These are phyloP conservation scores for Paraphaeosphaeria minitans DNA, from an alignment of 2,329 filamentous ascomycete genomes.

Conservation along the genomic window DNA sequence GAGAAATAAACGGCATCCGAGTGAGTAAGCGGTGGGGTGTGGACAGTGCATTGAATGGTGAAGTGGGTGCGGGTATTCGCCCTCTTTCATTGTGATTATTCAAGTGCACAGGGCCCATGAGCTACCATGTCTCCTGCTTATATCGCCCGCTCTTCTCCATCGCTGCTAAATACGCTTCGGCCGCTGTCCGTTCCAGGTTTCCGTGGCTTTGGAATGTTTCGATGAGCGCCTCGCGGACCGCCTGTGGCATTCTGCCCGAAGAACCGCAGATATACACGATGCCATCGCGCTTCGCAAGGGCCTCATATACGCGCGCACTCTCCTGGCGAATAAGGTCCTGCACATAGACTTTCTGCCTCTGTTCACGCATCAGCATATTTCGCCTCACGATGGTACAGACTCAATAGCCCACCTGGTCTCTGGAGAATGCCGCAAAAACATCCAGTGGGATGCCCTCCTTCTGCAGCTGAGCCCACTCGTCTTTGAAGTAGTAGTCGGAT, in stretches of 20 bases:
- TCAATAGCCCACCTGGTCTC: conserved; percentile 61
- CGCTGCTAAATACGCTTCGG: conserved; percentile 59
- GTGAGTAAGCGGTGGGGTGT: neutral
- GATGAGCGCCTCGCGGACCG: conserved; percentile 69
- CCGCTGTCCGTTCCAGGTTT: conserved; percentile 51
- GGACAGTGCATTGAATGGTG: too few species aligned
- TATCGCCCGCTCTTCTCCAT: conserved; percentile 69
- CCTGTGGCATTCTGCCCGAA: conserved; percentile 73
- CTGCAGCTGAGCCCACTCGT: conserved; percentile 69
- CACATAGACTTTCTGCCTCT: conserved; percentile 67
- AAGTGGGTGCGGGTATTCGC: neutral
- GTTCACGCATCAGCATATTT: neutral
- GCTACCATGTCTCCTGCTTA: conserved; percentile 72
- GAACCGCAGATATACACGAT: conserved; percentile 65
- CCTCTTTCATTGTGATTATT: neutral
- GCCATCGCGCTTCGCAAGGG: conserved; percentile 59
- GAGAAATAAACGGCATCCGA: neutral
- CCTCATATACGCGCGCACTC: conserved; percentile 54
- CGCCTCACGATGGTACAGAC: neutral
- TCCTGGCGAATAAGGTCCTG: conserved; percentile 66
- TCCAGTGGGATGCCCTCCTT: conserved; percentile 52
- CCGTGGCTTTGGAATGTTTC: conserved; percentile 60
- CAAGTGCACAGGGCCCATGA: neutral
- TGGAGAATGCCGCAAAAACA: conserved; percentile 70
- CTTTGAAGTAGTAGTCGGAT: conserved; percentile 80